Conservation (phyloP, 1,284 basidiomycete genomes). For the Trichosporon asahii region DNA sequence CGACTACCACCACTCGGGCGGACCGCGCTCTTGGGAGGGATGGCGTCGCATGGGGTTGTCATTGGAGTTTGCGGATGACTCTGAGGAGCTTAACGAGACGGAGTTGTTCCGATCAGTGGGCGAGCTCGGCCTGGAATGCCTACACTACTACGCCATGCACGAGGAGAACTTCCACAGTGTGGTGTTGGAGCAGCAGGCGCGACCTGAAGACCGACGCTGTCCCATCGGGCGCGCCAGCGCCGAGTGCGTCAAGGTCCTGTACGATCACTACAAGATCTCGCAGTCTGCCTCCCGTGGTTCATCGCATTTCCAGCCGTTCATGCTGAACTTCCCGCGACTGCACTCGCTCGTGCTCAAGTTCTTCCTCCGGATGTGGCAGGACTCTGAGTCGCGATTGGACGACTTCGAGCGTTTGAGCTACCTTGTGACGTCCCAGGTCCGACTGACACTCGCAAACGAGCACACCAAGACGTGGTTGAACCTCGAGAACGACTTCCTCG, state of each 20-base stretch:
- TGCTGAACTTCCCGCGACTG: conserved; percentile 79
- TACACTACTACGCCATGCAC: conserved; percentile 67
- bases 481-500: conserved; percentile 78
- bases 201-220: conserved; percentile 72
- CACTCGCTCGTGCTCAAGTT: conserved; percentile 80
- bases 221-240: conserved; percentile 69
- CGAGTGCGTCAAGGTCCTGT: conserved; percentile 67
- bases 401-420: conserved; percentile 81
- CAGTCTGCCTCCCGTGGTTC: conserved; percentile 53
- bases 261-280: conserved; percentile 61
- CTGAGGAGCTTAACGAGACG: conserved; percentile 76
- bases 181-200: conserved; percentile 77
- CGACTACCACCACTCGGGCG: conserved; percentile 17
- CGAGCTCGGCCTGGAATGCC: conserved; percentile 76
- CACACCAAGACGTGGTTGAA: conserved; percentile 76
- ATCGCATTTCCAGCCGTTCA: conserved; percentile 81
- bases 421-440: conserved; percentile 81
- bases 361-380: conserved; percentile 90
- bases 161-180: conserved; percentile 83
- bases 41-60: conserved; percentile 52
- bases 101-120: conserved; percentile 82
- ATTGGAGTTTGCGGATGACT: conserved; percentile 57
- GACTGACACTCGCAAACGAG: conserved; percentile 72
- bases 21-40: conserved; percentile 36
- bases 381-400: conserved; percentile 73